phyloP scores from a whole-genome alignment of 148 eudicot species.

The Diospyros kaki region DNA sequence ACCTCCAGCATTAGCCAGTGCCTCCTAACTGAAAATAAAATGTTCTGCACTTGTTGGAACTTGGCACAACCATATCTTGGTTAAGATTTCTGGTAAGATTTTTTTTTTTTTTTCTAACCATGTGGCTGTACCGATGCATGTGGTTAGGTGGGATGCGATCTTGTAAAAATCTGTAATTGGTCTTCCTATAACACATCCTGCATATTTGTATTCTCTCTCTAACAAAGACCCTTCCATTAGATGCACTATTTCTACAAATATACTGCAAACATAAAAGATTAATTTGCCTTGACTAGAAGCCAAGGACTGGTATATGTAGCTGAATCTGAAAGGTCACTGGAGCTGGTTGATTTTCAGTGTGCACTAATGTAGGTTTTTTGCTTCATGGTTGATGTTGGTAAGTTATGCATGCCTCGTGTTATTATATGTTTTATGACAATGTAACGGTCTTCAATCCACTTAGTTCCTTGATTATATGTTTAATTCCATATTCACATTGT shows the following conservation, averaged over 20 bases:
- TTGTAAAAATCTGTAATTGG: not conserved
- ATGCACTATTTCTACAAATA: not conserved
- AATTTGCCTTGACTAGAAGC: not conserved
- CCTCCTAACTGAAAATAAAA: not conserved
- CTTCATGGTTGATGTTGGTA: not conserved
- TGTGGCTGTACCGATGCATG: not conserved
- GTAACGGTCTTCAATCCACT: not conserved
- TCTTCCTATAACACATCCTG: not conserved
- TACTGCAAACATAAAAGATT: not conserved
- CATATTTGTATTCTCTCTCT: not conserved
- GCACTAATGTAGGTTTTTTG: not conserved
- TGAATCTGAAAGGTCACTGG: not conserved
- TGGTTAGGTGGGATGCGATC: not conserved
- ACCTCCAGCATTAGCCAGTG: not conserved
- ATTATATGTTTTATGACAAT: not conserved
- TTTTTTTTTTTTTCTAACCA: not conserved
- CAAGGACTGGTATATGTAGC: not conserved
- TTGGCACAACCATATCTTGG: not conserved
- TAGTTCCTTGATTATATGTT: slow-evolving; percentile 4
- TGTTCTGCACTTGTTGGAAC: not conserved
- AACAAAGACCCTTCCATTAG: not conserved
- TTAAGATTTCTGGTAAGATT: not conserved
- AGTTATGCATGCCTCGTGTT: not conserved
- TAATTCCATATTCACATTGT: not conserved
- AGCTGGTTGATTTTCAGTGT: not conserved